Evolutionary conservation across 139 green algal genomes (phyloP), one percentile per base, ranked within the genome.

Genomic region (Edaphochlamys debaryana): DNA sequence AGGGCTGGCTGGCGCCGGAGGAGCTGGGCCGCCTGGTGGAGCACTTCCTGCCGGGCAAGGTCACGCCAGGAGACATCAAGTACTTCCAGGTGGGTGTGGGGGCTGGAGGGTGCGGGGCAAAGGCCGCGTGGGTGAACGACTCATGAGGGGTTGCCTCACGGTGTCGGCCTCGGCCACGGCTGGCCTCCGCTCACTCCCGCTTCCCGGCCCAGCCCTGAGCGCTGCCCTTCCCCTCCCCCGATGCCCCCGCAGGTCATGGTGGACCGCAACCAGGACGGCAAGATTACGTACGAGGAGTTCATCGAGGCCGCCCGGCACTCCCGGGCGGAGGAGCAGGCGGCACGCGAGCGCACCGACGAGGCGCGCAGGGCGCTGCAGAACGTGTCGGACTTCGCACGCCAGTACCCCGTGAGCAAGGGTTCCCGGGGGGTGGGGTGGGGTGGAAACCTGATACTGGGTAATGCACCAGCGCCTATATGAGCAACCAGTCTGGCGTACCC

Each of bases 51-150:
- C 81, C 85, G 19, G 40, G 62, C 54, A 30, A 66, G 75, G 82
- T 86, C 23, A 73, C n/a, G 11, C 56, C 84, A 23, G 80, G 54
- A 1, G 80, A 92, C 64, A 23, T 85, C 37, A 83, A 79, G 72
- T 92, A 92, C 67, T 87, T 89, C 52, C 85, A 90, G 80, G 85
- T 81, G 41, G 25, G 58, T 38, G 30, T n/a, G n/a, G n/a, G n/a
- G n/a, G n/a, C n/a, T n/a, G 25, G 41, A 15, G 32, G 32, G 32
- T 38, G 11, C 63, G n/a, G 32, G 63, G 32, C n/a, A n/a, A n/a
- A n/a, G n/a, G n/a, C n/a, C n/a, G n/a, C n/a, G n/a, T n/a, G n/a
- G n/a, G n/a, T n/a, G n/a, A n/a, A n/a, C n/a, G n/a, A n/a, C n/a
- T n/a, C n/a, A n/a, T n/a, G n/a, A n/a, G n/a, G n/a, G n/a, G n/a